phyloP scores from a whole-genome alignment of 1,139 yeast genomes.

The Blastobotrys petasosporus region DNA sequence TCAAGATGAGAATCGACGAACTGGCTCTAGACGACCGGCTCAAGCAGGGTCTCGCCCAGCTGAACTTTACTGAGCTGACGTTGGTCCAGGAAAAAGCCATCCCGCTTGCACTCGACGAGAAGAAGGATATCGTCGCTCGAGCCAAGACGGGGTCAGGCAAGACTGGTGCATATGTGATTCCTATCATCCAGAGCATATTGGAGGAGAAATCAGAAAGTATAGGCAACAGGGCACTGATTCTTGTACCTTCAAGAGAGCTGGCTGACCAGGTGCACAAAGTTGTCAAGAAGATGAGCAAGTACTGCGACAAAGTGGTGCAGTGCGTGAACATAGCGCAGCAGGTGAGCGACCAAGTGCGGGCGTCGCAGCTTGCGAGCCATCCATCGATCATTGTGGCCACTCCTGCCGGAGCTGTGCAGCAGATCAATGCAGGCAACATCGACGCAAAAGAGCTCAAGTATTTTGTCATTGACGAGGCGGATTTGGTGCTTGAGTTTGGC shows the following conservation, averaged over 20 bases:
- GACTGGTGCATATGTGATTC: slow-evolving; percentile 77
- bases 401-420: slow-evolving; percentile 67
- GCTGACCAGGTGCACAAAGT: slow-evolving; percentile 77
- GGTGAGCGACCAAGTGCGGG: slow-evolving; percentile 65
- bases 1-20: slow-evolving; percentile 16
- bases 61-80: slow-evolving; percentile 82
- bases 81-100: slow-evolving; percentile 87
- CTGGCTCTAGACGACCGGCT: slow-evolving; percentile 66
- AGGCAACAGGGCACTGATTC: slow-evolving; percentile 43
- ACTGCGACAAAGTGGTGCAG: slow-evolving; percentile 62
- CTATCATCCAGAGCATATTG: slow-evolving; percentile 65
- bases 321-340: slow-evolving; percentile 70
- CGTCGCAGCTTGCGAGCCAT: slow-evolving; percentile 56
- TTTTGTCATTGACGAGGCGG: slow-evolving; percentile 93
- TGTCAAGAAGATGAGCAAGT: slow-evolving; percentile 59
- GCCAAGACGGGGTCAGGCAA: slow-evolving; percentile 92
- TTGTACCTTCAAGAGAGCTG: slow-evolving; percentile 83
- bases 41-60: slow-evolving; percentile 64
- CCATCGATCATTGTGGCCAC: slow-evolving; percentile 87
- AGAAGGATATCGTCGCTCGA: slow-evolving; percentile 79
- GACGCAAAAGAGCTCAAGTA: slow-evolving; percentile 48
- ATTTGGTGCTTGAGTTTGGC: slow-evolving; percentile 83
- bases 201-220: slow-evolving; percentile 25
- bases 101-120: slow-evolving; percentile 81
- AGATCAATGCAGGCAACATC: slow-evolving; percentile 34